Evolutionary conservation across 495 filamentous ascomycete genomes (phyloP).

Genomic region (Aspergillus carlsbadensis): DNA sequence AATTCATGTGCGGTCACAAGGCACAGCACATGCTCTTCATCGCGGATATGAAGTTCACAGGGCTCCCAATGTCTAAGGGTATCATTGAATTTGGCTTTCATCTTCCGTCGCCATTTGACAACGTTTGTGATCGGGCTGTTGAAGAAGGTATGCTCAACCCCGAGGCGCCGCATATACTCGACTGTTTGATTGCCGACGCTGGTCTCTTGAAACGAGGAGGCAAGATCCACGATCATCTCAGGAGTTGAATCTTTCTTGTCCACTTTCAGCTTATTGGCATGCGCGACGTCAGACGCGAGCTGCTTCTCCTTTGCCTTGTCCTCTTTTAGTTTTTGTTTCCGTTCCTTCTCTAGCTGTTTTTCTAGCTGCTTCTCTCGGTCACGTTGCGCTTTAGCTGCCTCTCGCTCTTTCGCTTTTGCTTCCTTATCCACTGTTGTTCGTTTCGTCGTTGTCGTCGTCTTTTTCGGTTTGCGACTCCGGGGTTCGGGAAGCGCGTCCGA

Average conservation of each 20-base stretch:
- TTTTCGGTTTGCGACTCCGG: slow-evolving; percentile 8
- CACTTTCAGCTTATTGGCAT: slow-evolving; percentile 72
- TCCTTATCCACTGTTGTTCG: slow-evolving; percentile 47
- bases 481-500: slow-evolving; percentile 27
- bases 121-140: slow-evolving; percentile 54
- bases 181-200: slow-evolving; percentile 49
- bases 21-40: slow-evolving; percentile 68
- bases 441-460: slow-evolving; percentile 28
- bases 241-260: slow-evolving; percentile 73
- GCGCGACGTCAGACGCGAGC: slow-evolving; percentile 63
- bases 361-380: slow-evolving; percentile 44
- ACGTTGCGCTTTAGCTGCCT: slow-evolving; percentile 44
- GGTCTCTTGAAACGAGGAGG: slow-evolving; percentile 49
- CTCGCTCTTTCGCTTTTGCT: slow-evolving; percentile 54
- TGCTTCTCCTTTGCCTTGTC: slow-evolving; percentile 65
- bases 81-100: slow-evolving; percentile 61
- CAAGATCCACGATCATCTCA: slow-evolving; percentile 85
- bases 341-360: slow-evolving; percentile 50
- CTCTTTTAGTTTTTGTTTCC: slow-evolving; percentile 49
- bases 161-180: slow-evolving; percentile 56
- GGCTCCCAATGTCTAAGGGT: slow-evolving; percentile 66
- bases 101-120: slow-evolving; percentile 74
- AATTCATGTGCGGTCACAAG: slow-evolving; percentile 68
- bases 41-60: slow-evolving; percentile 50
- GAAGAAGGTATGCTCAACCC: slow-evolving; percentile 54